Evolutionary conservation across 225 moss, liverwort and hornwort genomes (phyloP), one percentile per base, ranked within the genome.

Genomic region (Asterella californica): DNA sequence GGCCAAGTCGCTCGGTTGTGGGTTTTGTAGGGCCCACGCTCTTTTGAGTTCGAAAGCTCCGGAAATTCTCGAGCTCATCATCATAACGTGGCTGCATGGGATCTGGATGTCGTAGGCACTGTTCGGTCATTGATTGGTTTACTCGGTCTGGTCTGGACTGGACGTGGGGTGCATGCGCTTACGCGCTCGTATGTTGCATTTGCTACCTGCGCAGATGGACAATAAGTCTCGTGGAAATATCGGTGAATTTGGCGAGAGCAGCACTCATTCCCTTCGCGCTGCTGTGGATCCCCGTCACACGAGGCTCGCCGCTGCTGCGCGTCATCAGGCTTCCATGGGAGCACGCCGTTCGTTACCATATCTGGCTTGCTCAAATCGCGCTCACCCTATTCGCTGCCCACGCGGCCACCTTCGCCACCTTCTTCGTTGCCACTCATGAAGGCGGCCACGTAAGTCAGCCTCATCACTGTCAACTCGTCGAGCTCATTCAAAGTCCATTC

Each of bases 341-440:
- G 82, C 90, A 90, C 45, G 92, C 87, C 24, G 87, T 92, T 25
- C 89, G 88, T 75, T 85, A 91, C 42, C 92, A 92, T 62, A 83
- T 76, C 54, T 81, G 81, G 81, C 81, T 81, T 25, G 81, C 74
- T 17, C 49, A 75, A 30, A 32, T 81, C 10, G 21, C 81, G 2
- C 53, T 88, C 52, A 27, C 48, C n/a, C 69, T 83, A 4, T 33
- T 88, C 47, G 53, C 69, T 2, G 72, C 61, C 21, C 83, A 88
- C 65, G 63, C 19, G 1, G 57, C 62, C 27, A 61, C 82, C 0
- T 85, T 83, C 73, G 63, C 79, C 34, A 53, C 33, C 33, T 50
- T 88, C 24, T 85, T 76, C 78, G 49, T 72, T 15, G 60, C 69
- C 37, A 73, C 73, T 42, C 38, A 83, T 37, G 34, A 47, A 30